phyloP scores from a whole-genome alignment of 163 green algal genomes.

The Prototheca wickerhamii region DNA sequence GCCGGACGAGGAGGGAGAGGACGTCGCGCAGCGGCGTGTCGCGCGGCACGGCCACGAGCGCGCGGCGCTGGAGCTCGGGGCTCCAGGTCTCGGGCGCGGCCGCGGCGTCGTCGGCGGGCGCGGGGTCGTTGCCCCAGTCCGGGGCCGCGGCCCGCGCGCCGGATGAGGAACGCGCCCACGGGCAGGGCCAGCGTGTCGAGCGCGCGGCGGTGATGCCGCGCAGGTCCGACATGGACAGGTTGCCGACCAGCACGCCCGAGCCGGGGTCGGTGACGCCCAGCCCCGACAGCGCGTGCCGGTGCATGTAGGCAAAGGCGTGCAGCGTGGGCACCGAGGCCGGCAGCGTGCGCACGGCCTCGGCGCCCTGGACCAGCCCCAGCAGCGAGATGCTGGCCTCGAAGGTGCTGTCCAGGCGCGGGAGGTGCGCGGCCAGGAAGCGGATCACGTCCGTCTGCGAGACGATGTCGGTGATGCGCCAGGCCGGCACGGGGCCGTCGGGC shows the following conservation, averaged over 20 bases:
- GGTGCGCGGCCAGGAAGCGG: conserved; percentile 13
- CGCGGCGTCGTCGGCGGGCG: background rate
- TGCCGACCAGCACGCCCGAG: conserved; percentile 20
- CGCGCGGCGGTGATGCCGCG: conserved; percentile 22
- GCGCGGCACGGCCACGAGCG: background rate
- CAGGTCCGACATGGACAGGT: conserved; percentile 27
- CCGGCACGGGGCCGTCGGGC: conserved; percentile 16
- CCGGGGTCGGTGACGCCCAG: conserved; percentile 12
- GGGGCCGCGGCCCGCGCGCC: conserved; percentile 2
- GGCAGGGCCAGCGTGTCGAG: conserved; percentile 23
- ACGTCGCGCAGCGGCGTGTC: background rate
- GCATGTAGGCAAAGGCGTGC: conserved; percentile 22
- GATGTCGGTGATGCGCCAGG: conserved; percentile 43
- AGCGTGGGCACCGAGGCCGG: conserved; percentile 15
- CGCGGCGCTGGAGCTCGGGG: background rate
- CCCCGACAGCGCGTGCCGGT: conserved; percentile 9
- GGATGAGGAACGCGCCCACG: conserved; percentile 12
- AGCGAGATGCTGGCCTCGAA: conserved; percentile 2
- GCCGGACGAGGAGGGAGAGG: background rate
- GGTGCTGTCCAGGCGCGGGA: conserved; percentile 17
- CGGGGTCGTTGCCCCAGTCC: conserved; percentile 9
- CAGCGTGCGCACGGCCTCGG: conserved; percentile 6
- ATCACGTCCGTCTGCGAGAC: conserved; percentile 57
- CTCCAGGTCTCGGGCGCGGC: background rate
- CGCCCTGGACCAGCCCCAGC: conserved; percentile 11